Evolutionary conservation across 805 yeast genomes (phyloP), one percentile per base, ranked within the genome.

Genomic region (Candida vaughaniae): DNA sequence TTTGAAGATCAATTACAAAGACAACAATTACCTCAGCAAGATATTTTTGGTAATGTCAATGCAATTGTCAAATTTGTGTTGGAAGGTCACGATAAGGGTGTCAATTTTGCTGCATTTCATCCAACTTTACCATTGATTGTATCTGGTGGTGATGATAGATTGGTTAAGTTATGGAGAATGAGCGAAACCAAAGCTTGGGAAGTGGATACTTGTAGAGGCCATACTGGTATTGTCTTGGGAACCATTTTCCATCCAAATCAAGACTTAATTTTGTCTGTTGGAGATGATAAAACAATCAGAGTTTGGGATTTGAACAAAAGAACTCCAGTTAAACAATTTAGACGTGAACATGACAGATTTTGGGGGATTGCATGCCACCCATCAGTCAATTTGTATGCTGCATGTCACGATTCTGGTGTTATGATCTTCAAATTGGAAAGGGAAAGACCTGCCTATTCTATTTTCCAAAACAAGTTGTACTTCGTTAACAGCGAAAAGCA

Each of bases 51-150:
- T 38, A 85, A 85, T 60, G 84, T 87, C 15, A 96, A 89, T 59
- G 96, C 96, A 27, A 81, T 88, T 42, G 97, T 91, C 41, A 93
- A 95, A 65, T 93, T 85, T 58, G 95, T 93, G 14, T 73, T 93
- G 43, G 98, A 95, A 61, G 99, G 99, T 35, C 99, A 93, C 60
- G 96, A 93, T 55, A 83, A 96, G 60, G 98, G 98, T 58, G 99
- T 93, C 54, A 91, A 93, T 60, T 93, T 95, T 95, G 98, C 97
- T 15, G 73, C 95, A 9, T 95, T 95, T 79, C 99, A 93, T 60
- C 99, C 99, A 31, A 88, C 91, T 16, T 73, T 89, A 58, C 98
- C 98, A 10, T 73, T 93, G 49, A 89, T 93, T 57, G 95, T 90
- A 14, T 87, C 96, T 12, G 95, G 91, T 53, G 95, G 95, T 61